These are phyloP conservation scores for Phytophthora multivora DNA, from an alignment of 352 stramenopile genomes.

Conservation along the genomic window DNA sequence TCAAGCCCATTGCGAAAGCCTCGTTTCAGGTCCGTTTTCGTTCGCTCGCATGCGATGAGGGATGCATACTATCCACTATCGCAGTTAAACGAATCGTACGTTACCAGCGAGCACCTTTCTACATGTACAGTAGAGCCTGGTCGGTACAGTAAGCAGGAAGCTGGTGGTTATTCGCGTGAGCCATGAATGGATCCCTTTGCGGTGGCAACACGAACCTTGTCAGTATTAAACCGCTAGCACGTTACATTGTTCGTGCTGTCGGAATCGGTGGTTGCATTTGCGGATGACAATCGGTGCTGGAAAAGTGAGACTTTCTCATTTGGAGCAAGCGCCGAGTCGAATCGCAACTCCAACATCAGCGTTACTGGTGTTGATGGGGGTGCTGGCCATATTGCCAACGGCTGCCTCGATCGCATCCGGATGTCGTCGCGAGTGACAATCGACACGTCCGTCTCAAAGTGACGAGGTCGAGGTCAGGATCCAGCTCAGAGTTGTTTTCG, in stretches of 20 bases:
- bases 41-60: no score
- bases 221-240: neutral
- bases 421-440: constrained; percentile 6
- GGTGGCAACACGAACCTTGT: neutral
- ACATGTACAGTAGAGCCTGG: no score
- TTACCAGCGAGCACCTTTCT: no score
- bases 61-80: no score
- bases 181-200: neutral
- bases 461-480: neutral
- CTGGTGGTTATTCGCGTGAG: neutral
- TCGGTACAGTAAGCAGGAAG: neutral
- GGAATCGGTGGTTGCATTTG: neutral
- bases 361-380: neutral
- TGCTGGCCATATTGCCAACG: neutral
- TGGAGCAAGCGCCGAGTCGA: neutral
- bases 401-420: neutral
- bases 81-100: neutral
- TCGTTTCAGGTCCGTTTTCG: no score
- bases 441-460: neutral
- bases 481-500: neutral
- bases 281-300: constrained; percentile 5
- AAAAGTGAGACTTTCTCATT: constrained; percentile 12
- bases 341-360: neutral
- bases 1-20: no score
- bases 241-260: neutral